Evolutionary conservation across 352 stramenopile genomes (phyloP).

Genomic region (Pythium brachiatum): DNA sequence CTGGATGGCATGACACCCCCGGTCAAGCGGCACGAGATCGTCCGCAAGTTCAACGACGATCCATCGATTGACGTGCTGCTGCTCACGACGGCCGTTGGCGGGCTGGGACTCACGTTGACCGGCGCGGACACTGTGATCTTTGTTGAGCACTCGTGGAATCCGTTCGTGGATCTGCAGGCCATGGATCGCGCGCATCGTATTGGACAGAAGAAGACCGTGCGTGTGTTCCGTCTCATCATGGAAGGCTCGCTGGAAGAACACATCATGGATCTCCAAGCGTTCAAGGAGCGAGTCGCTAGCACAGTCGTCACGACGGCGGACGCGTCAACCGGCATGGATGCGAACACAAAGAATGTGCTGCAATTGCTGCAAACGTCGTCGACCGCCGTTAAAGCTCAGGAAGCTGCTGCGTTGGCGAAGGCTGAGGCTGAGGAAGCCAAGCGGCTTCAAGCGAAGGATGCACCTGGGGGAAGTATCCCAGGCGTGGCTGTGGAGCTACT

Average conservation of each 20-base stretch:
- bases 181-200: slow-evolving; percentile 87
- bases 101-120: slow-evolving; percentile 96
- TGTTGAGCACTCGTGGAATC: slow-evolving; percentile 98
- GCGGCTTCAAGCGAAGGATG: not conserved
- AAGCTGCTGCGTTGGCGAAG: slow-evolving; percentile 19
- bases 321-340: slow-evolving; percentile 54
- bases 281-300: slow-evolving; percentile 72
- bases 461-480: slow-evolving; percentile 11
- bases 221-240: slow-evolving; percentile 80
- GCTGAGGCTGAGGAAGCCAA: slow-evolving; percentile 3
- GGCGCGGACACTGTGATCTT: slow-evolving; percentile 97
- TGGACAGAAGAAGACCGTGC: slow-evolving; percentile 64
- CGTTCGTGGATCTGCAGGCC: slow-evolving; percentile 93
- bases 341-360: slow-evolving; percentile 63
- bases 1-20: slow-evolving; percentile 90
- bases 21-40: slow-evolving; percentile 71
- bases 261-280: slow-evolving; percentile 74
- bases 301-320: slow-evolving; percentile 58
- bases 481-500: slow-evolving; percentile 43
- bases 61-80: slow-evolving; percentile 92
- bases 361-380: slow-evolving; percentile 59
- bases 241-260: slow-evolving; percentile 72
- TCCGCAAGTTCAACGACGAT: slow-evolving; percentile 93
- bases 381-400: slow-evolving; percentile 33
- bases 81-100: slow-evolving; percentile 94